A percentile compares a stretch with the other conserved stretches of the same genome.
phyloP scores from a whole-genome alignment of 768 basidiomycete genomes.

The Tulasnella sp. region DNA sequence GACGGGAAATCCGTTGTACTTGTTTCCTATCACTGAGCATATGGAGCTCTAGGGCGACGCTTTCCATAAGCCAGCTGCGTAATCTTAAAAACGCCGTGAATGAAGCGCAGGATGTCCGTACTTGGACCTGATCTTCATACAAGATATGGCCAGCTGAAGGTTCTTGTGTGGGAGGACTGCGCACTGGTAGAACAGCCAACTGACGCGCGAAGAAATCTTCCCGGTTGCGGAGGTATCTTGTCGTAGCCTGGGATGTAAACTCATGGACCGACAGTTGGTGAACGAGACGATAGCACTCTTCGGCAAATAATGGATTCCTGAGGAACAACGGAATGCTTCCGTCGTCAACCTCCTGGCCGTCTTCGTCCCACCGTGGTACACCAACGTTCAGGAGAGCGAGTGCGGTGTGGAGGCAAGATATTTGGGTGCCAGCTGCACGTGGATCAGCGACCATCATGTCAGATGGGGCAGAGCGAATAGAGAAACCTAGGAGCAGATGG shows the following conservation, averaged over 20 bases:
- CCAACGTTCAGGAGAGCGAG: conserved; percentile 64
- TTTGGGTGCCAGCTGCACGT: conserved; percentile 52
- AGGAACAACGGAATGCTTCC: conserved; percentile 20
- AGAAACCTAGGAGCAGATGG: conserved; percentile 72
- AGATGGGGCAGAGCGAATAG: conserved; percentile 34
- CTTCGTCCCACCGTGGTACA: conserved; percentile 36
- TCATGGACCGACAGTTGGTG: conserved; percentile 82
- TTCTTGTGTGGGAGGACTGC: conserved; percentile 37
- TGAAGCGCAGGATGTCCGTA: conserved; percentile 52
- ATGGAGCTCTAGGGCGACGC: conserved; percentile 78
- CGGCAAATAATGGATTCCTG: conserved; percentile 60
- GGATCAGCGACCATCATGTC: conserved; percentile 66
- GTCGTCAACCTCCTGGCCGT: not conserved
- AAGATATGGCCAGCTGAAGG: conserved; percentile 43
- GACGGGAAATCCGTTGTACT: conserved; percentile 53
- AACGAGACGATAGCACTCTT: conserved; percentile 70
- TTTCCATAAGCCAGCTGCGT: conserved; percentile 74
- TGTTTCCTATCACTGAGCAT: conserved; percentile 69
- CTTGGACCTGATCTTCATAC: conserved; percentile 58
- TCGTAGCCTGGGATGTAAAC: conserved; percentile 63
- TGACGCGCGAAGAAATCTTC: conserved; percentile 86
- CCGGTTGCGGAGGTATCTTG: conserved; percentile 73
- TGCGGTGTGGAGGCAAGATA: conserved; percentile 68
- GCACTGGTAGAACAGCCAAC: conserved; percentile 59
- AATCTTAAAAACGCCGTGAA: conserved; percentile 67